Conservation (phyloP, 257 asterid species). For the Solanum bulbocastanum region DNA sequence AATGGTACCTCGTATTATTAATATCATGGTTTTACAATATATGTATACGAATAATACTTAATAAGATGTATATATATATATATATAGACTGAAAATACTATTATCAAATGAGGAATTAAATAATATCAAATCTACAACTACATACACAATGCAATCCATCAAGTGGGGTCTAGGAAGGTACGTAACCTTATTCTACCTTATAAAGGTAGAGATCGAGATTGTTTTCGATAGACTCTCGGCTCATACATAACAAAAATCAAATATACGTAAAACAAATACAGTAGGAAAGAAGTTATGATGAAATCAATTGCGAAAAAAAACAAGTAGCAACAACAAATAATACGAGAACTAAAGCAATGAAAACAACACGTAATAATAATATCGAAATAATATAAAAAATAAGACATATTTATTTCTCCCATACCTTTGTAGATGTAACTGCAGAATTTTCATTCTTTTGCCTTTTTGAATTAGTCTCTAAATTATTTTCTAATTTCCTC, state of each 20-base stretch:
- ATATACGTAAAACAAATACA: neutral
- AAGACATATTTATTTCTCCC: neutral
- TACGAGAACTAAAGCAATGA: neutral
- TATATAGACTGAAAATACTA: neutral
- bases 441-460: slow-evolving; percentile 3
- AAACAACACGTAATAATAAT: neutral
- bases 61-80: neutral
- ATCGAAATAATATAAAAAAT: neutral
- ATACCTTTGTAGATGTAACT: slow-evolving; percentile 8
- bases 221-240: neutral
- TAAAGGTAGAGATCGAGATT: neutral
- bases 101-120: neutral
- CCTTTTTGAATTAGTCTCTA: slow-evolving; percentile 5
- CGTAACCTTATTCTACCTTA: rapidly evolving
- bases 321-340: neutral
- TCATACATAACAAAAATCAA: neutral
- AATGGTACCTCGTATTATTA: neutral
- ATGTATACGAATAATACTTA: neutral
- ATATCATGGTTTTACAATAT: neutral
- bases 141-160: neutral
- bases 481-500: slow-evolving; percentile 11
- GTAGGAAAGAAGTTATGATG: neutral
- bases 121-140: neutral
- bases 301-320: neutral
- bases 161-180: neutral